Evolutionary conservation across 2,329 filamentous ascomycete genomes (phyloP).

Genomic region (Chaetomium olivaceum): DNA sequence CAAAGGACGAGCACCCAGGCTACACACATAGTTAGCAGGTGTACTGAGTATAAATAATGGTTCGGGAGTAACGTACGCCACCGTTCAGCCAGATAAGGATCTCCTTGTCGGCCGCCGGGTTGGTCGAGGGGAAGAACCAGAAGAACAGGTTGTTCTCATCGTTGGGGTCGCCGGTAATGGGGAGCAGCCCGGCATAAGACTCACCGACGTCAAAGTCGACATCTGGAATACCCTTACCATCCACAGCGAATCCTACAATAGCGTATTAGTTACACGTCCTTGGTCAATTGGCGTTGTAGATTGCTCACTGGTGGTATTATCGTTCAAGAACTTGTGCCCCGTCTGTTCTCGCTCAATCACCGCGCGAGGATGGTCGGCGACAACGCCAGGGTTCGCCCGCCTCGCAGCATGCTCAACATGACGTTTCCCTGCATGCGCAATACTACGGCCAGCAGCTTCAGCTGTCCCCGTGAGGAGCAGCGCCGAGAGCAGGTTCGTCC

Average conservation of each 20-base stretch:
- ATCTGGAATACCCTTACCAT: slow-evolving; percentile 65
- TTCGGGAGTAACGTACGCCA: slow-evolving; percentile 39
- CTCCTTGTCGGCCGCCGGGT: slow-evolving; percentile 53
- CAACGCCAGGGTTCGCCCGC: slow-evolving; percentile 6
- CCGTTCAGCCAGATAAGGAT: slow-evolving; percentile 65
- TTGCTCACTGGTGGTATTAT: slow-evolving; percentile 32
- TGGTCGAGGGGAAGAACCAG: slow-evolving; percentile 65
- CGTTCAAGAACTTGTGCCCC: slow-evolving; percentile 30
- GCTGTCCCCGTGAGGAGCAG: slow-evolving; percentile 13
- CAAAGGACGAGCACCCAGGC: slow-evolving; percentile 62
- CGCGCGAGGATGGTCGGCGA: not conserved
- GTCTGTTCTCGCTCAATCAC: slow-evolving; percentile 12
- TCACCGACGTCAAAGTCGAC: slow-evolving; percentile 69
- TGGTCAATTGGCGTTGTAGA: not conserved
- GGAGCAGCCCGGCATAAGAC: slow-evolving; percentile 63
- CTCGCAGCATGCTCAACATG: slow-evolving; percentile 23
- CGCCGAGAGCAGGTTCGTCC: slow-evolving; percentile 16
- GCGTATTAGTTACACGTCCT: not conserved
- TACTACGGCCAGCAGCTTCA: slow-evolving; percentile 21
- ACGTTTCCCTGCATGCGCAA: slow-evolving; percentile 27
- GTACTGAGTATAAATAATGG: not conserved
- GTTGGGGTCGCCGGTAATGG: slow-evolving; percentile 52
- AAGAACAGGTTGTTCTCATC: slow-evolving; percentile 58
- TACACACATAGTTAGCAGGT: slow-evolving; percentile 27
- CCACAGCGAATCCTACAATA: slow-evolving; percentile 59